A percentile compares a stretch with the other conserved stretches of the same genome.
Conservation (phyloP, 78 protist species). For the Dictyostelium capitatum region DNA sequence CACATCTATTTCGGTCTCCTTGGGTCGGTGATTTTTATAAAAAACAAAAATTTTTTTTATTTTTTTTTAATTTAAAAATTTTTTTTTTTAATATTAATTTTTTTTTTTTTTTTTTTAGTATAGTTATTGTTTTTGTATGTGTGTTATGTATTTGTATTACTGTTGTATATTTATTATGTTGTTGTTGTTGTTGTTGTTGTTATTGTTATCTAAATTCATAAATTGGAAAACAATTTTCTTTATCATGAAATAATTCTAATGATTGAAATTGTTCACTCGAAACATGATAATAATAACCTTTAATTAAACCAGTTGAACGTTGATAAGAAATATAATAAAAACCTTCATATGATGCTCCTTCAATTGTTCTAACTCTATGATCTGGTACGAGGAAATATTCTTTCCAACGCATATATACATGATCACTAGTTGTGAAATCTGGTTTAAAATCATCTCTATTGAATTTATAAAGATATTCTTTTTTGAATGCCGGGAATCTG, state of each 20-base stretch:
- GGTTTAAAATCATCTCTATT: conserved; percentile 54
- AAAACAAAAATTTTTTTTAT: no score
- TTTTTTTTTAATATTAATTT: no score
- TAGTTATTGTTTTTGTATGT: no score
- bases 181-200: no score
- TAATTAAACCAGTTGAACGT: conserved; percentile 75
- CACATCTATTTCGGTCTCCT: no score
- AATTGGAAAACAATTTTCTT: conserved; percentile 23
- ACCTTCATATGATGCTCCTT: conserved; percentile 89
- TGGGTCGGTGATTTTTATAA: no score
- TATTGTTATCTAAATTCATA: conserved; percentile 30
- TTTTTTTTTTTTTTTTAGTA: no score
- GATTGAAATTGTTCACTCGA: conserved; percentile 74
- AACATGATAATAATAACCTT: conserved; percentile 83
- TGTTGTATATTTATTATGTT: no score
- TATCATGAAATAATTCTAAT: conserved; percentile 31
- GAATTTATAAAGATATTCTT: conserved; percentile 11
- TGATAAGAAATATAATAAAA: conserved; percentile 85
- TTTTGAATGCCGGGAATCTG: conserved; percentile 48
- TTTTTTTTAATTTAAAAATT: no score
- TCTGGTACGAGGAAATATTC: conserved; percentile 90
- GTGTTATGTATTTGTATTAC: no score
- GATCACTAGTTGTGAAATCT: conserved; percentile 40
- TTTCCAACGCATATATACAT: conserved; percentile 89
- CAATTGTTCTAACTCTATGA: conserved; percentile 65